Conservation (phyloP, 1,284 basidiomycete genomes). For the Moesziomyces parantarcticus region DNA sequence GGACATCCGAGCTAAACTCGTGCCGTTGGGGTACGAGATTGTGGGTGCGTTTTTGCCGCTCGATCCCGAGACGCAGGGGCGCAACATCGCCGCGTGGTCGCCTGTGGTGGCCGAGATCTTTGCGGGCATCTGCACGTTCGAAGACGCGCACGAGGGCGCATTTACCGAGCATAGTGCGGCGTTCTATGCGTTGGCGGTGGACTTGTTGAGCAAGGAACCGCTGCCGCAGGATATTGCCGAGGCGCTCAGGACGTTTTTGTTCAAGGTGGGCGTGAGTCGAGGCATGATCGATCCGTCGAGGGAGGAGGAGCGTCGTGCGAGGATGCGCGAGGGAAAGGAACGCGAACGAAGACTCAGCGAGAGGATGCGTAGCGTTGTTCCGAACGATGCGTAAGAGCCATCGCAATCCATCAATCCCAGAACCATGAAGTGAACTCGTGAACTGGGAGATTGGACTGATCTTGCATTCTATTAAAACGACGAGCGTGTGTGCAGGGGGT, state of each 20-base stretch:
- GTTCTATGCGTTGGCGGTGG: conserved; percentile 64
- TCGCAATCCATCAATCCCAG: not conserved
- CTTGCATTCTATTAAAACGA: not conserved
- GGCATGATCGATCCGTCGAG: conserved; percentile 46
- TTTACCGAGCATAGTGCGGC: conserved; percentile 50
- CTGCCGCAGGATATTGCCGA: conserved; percentile 47
- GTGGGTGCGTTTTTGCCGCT: conserved; percentile 90
- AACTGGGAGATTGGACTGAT: no score
- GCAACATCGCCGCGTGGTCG: conserved; percentile 97
- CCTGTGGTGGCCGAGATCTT: conserved; percentile 95
- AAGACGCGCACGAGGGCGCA: conserved; percentile 72
- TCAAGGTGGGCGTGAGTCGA: conserved; percentile 50
- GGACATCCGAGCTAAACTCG: conserved; percentile 85
- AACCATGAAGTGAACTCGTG: no score
- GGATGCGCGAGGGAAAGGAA: conserved; percentile 39
- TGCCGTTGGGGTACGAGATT: conserved; percentile 93
- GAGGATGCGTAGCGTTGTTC: conserved; percentile 25
- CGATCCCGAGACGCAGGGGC: conserved; percentile 87
- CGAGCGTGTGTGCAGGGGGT: not conserved
- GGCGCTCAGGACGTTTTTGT: conserved; percentile 45
- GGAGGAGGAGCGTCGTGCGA: conserved; percentile 31
- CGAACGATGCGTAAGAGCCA: not conserved
- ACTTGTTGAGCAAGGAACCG: conserved; percentile 57
- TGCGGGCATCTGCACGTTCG: conserved; percentile 87
- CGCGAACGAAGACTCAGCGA: conserved; percentile 34